phyloP scores from a whole-genome alignment of 257 asterid genomes.

The Paulownia fortunei region DNA sequence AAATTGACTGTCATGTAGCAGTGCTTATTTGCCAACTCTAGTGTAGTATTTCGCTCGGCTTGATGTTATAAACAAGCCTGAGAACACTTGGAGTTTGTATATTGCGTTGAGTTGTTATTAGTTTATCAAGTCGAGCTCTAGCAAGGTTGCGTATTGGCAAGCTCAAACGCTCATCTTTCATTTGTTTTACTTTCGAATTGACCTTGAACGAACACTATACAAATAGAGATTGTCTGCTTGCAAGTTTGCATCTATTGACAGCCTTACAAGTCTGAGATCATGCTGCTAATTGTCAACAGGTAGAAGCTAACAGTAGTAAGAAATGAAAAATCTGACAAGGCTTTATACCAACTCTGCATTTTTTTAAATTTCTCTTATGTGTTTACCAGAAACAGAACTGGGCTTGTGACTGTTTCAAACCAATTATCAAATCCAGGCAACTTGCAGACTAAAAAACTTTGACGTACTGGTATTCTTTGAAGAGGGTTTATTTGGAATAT shows the following conservation, averaged over 20 bases:
- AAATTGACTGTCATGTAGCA: too few relatives aligned
- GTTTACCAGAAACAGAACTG: not conserved
- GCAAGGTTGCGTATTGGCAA: too few relatives aligned
- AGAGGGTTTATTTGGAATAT: not conserved
- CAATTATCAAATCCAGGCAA: constrained; percentile 12
- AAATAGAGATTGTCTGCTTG: not conserved
- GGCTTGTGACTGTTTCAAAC: constrained; percentile 15
- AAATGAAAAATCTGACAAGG: not conserved
- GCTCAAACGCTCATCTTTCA: too few relatives aligned
- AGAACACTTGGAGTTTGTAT: too few relatives aligned
- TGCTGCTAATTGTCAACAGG: not conserved
- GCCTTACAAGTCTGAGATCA: not conserved
- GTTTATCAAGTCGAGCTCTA: too few relatives aligned
- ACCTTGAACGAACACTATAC: not conserved
- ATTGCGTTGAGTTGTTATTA: too few relatives aligned
- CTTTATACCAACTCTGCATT: not conserved
- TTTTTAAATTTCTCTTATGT: not conserved
- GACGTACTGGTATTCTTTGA: not conserved
- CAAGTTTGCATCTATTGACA: constrained; percentile 8
- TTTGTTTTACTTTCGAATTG: not conserved
- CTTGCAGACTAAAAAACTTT: not conserved
- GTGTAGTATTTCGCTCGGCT: too few relatives aligned
- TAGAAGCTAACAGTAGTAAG: not conserved
- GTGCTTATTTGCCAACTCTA: too few relatives aligned
- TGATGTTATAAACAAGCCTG: too few relatives aligned